phyloP scores from a whole-genome alignment of 1,284 basidiomycete genomes.

The Ceratobasidium sp. region DNA sequence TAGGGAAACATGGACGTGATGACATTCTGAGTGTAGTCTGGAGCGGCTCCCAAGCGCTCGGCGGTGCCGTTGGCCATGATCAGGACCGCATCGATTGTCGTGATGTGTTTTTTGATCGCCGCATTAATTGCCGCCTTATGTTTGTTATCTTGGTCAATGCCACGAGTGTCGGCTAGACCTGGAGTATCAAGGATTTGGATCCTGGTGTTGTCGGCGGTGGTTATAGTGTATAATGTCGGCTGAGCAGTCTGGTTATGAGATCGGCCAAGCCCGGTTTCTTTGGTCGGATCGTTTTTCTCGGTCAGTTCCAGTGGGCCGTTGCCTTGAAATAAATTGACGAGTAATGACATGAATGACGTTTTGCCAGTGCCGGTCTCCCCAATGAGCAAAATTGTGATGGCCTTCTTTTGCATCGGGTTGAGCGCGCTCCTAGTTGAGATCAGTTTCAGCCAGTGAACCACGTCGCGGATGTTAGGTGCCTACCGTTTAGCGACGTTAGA shows the following conservation, averaged over 20 bases:
- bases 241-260: conserved; percentile 20
- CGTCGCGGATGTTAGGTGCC: too few species aligned
- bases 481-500: too few species aligned
- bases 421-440: not conserved
- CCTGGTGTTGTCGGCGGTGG: conserved; percentile 37
- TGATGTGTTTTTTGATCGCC: conserved; percentile 51
- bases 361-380: conserved; percentile 33
- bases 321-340: conserved; percentile 27
- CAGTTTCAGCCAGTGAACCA: too few species aligned
- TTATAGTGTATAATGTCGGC: conserved; percentile 11
- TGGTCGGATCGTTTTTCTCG: not conserved
- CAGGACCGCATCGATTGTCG: conserved; percentile 6
- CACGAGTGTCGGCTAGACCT: conserved; percentile 52
- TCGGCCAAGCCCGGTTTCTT: not conserved
- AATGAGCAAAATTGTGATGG: conserved; percentile 21
- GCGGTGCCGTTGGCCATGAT: conserved; percentile 53
- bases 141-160: conserved; percentile 50
- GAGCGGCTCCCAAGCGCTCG: conserved; percentile 51
- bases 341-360: conserved; percentile 29
- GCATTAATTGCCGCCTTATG: conserved; percentile 51
- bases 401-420: not conserved
- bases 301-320: conserved; percentile 1
- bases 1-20: conserved; percentile 54
- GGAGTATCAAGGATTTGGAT: conserved; percentile 53
- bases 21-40: conserved; percentile 53